phyloP scores from a whole-genome alignment of 305 asterid genomes.

The Vinca major region DNA sequence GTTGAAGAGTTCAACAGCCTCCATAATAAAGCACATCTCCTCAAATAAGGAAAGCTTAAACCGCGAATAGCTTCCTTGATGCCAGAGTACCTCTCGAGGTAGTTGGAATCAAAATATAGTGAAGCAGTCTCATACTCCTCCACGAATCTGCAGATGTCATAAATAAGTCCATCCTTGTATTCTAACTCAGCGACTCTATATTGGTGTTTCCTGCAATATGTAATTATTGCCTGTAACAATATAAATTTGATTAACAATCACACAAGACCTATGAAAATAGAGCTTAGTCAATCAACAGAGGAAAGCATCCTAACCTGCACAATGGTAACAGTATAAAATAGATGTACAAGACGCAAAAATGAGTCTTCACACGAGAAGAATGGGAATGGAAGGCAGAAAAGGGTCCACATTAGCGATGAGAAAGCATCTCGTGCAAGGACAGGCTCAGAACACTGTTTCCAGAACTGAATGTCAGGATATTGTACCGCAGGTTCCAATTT shows the following conservation, averaged over 20 bases:
- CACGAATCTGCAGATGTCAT: slow-evolving; percentile 44
- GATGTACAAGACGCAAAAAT: slow-evolving; percentile 66
- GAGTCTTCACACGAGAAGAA: slow-evolving; percentile 65
- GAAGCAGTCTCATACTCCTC: slow-evolving; percentile 40
- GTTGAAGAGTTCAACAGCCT: slow-evolving; percentile 55
- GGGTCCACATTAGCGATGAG: slow-evolving; percentile 86
- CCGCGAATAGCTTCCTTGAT: slow-evolving; percentile 56
- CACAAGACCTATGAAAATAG: neutral
- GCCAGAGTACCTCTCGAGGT: slow-evolving; percentile 37
- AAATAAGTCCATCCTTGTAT: slow-evolving; percentile 40
- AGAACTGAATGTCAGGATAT: slow-evolving; percentile 63
- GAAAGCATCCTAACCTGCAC: slow-evolving; percentile 49
- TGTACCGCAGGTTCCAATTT: slow-evolving; percentile 37
- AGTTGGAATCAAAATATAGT: slow-evolving; percentile 46
- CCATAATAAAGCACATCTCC: slow-evolving; percentile 93
- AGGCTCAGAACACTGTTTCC: slow-evolving; percentile 76
- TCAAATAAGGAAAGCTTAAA: slow-evolving; percentile 68
- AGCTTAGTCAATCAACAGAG: slow-evolving; percentile 5
- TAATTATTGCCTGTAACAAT: slow-evolving; percentile 50
- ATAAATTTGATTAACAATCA: neutral
- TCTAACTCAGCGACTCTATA: slow-evolving; percentile 29
- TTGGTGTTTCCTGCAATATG: slow-evolving; percentile 31
- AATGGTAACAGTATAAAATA: slow-evolving; percentile 54
- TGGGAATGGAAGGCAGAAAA: slow-evolving; percentile 87
- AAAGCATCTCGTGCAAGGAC: slow-evolving; percentile 73